Evolutionary conservation across 2,329 filamentous ascomycete species (phyloP).

Genomic region (Apiospora phragmitis): DNA sequence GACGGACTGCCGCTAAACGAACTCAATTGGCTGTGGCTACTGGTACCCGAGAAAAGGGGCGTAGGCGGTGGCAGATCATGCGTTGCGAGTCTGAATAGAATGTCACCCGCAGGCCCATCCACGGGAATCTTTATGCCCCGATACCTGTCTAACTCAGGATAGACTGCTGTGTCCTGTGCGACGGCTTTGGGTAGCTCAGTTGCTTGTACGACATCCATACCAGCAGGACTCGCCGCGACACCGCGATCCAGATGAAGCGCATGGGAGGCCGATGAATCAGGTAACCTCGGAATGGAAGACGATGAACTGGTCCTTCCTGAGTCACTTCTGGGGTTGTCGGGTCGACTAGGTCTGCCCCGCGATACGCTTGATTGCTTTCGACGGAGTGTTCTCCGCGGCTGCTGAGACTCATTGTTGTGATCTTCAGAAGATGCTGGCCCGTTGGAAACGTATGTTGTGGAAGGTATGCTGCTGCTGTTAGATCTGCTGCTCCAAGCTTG

Average conservation of each 20-base stretch:
- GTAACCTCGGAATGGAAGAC: slow-evolving; percentile 42
- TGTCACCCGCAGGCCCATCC: slow-evolving; percentile 40
- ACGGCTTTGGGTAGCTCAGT: slow-evolving; percentile 40
- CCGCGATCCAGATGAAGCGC: slow-evolving; percentile 41
- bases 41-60: slow-evolving; percentile 62
- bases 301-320: slow-evolving; percentile 43
- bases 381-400: slow-evolving; percentile 45
- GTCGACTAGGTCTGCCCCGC: slow-evolving; percentile 35
- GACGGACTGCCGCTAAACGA: slow-evolving; percentile 71
- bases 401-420: slow-evolving; percentile 32
- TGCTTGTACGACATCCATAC: slow-evolving; percentile 43
- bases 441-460: slow-evolving; percentile 28
- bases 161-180: slow-evolving; percentile 47
- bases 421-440: slow-evolving; percentile 19
- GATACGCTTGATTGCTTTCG: slow-evolving; percentile 51
- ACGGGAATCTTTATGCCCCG: slow-evolving; percentile 44
- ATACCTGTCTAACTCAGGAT: slow-evolving; percentile 64
- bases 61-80: slow-evolving; percentile 68
- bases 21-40: slow-evolving; percentile 52
- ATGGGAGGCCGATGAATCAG: slow-evolving; percentile 36
- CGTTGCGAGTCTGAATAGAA: slow-evolving; percentile 59
- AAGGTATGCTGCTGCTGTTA: slow-evolving; percentile 33
- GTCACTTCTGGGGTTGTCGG: slow-evolving; percentile 35
- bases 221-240: slow-evolving; percentile 44
- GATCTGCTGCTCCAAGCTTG: slow-evolving; percentile 42